Percentiles rank a stretch among this genome's conserved stretches.
These are phyloP conservation scores for Phytophthora nicotianae DNA, from an alignment of 352 stramenopile genomes.

Conservation along the genomic window DNA sequence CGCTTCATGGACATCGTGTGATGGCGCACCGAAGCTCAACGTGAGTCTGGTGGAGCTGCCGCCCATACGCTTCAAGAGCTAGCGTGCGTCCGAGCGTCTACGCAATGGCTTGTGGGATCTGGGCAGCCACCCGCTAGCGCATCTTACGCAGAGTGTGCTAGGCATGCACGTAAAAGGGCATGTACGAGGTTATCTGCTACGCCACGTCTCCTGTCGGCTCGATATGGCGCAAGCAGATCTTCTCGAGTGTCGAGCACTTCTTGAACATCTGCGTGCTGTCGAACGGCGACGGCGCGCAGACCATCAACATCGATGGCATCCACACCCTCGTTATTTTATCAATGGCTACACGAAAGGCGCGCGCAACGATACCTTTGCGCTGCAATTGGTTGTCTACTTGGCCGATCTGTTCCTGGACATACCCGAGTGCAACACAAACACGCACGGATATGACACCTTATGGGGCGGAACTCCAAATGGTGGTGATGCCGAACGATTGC, in stretches of 20 bases:
- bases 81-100: constrained; percentile 68
- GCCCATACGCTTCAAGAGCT: constrained; percentile 69
- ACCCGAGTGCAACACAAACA: constrained; percentile 91
- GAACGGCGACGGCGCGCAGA: constrained; percentile 70
- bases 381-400: constrained; percentile 87
- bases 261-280: constrained; percentile 71
- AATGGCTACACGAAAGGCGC: constrained; percentile 95
- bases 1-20: constrained; percentile 76
- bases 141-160: constrained; percentile 93
- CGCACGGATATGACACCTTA: constrained; percentile 92
- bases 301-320: constrained; percentile 87
- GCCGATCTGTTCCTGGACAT: constrained; percentile 95
- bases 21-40: constrained; percentile 85
- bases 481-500: constrained; percentile 89
- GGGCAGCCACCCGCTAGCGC: constrained; percentile 91
- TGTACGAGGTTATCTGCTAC: constrained; percentile 93
- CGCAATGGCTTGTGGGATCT: constrained; percentile 90
- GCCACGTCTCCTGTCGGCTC: constrained; percentile 80
- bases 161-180: constrained; percentile 84
- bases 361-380: constrained; percentile 93
- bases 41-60: constrained; percentile 87
- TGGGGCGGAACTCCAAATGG: constrained; percentile 92
- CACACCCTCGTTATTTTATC: constrained; percentile 93
- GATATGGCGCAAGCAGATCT: constrained; percentile 83
- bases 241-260: constrained; percentile 89